Conservation (phyloP, 2,329 filamentous ascomycete species). For the Lachnellula hyalina region DNA sequence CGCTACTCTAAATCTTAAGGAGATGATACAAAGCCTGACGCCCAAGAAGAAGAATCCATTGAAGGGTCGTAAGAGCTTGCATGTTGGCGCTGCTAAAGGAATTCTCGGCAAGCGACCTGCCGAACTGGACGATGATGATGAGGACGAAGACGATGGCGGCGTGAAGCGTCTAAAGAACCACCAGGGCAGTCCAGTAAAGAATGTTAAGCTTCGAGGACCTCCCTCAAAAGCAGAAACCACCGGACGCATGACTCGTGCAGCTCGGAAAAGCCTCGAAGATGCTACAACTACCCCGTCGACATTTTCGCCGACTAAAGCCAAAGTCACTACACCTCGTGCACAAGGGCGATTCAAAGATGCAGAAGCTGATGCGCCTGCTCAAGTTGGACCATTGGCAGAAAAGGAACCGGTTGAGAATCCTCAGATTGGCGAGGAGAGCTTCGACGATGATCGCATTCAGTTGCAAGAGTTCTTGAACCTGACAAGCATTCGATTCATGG, state of each 20-base stretch:
- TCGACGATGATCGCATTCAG: conserved; percentile 59
- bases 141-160: conserved; percentile 54
- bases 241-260: conserved; percentile 51
- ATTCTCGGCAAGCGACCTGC: conserved; percentile 68
- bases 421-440: conserved; percentile 35
- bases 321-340: conserved; percentile 50
- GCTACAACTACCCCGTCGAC: conserved; percentile 35
- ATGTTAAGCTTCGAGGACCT: conserved; percentile 62
- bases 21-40: conserved; percentile 73
- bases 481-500: conserved; percentile 98
- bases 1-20: conserved; percentile 61
- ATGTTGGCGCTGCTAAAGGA: conserved; percentile 68
- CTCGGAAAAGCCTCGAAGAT: conserved; percentile 43
- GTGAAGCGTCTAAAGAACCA: conserved; percentile 67
- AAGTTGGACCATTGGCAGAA: conserved; percentile 38
- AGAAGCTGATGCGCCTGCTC: conserved; percentile 33
- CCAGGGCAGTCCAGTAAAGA: conserved; percentile 73
- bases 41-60: conserved; percentile 66
- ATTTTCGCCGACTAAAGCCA: conserved; percentile 44
- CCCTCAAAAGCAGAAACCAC: conserved; percentile 62
- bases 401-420: conserved; percentile 42
- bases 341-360: conserved; percentile 52
- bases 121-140: conserved; percentile 58
- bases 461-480: conserved; percentile 90
- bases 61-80: conserved; percentile 68